phyloP scores from a whole-genome alignment of 306 rosid genomes.

The Trichosanthes cucumerina region DNA sequence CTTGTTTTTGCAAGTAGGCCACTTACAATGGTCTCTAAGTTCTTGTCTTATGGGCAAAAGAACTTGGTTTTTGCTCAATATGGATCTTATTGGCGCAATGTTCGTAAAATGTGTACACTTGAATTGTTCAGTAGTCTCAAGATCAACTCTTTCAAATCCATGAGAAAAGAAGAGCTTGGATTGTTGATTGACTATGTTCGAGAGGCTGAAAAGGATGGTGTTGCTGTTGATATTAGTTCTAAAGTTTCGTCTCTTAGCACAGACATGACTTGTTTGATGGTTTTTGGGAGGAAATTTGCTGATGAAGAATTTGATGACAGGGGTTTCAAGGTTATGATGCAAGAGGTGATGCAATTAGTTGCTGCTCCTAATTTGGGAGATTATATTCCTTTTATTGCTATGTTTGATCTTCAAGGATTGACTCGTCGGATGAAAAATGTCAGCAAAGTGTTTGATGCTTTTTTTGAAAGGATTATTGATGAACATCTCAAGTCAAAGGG shows the following conservation, averaged over 20 bases:
- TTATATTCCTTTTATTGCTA: conserved; percentile 31
- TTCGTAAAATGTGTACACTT: neutral
- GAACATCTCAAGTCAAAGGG: neutral
- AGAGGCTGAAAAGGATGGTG: conserved; percentile 15
- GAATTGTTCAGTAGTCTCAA: conserved; percentile 29
- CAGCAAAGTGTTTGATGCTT: conserved; percentile 33
- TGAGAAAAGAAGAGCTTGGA: conserved; percentile 39
- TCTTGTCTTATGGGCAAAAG: conserved; percentile 32
- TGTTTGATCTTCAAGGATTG: conserved; percentile 47
- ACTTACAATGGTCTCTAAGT: conserved; percentile 21
- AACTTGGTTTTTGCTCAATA: conserved; percentile 14
- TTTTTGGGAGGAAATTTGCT: neutral
- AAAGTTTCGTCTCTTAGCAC: conserved; percentile 23
- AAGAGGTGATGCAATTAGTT: conserved; percentile 22
- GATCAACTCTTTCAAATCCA: neutral
- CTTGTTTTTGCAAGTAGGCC: conserved; percentile 27
- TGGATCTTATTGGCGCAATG: conserved; percentile 46
- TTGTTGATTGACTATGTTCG: neutral
- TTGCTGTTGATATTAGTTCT: neutral
- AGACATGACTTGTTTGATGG: conserved; percentile 16
- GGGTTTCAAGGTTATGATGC: conserved; percentile 39
- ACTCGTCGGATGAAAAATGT: conserved; percentile 28
- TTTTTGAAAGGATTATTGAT: neutral
- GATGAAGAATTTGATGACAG: neutral
- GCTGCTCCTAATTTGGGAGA: conserved; percentile 12